Conservation (phyloP, 345 rosid species). For the Rubroshorea leprosula region DNA sequence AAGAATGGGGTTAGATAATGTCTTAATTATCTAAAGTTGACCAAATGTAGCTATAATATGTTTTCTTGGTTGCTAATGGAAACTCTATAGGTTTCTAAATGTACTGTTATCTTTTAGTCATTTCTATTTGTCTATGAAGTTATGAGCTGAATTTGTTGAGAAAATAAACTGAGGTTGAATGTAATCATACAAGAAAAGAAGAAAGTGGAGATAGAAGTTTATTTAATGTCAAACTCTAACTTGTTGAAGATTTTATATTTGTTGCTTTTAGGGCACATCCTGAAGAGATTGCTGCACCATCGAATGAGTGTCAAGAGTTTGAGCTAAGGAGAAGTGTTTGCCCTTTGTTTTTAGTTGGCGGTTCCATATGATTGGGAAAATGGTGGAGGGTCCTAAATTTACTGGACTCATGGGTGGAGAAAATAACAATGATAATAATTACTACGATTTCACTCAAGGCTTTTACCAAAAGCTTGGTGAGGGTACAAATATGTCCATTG, state of each 20-base stretch:
- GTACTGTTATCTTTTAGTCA: no score
- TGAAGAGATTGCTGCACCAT: slow-evolving; percentile 1
- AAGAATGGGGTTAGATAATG: no score
- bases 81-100: no score
- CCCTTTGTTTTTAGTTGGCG: no score
- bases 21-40: no score
- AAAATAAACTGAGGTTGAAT: no score
- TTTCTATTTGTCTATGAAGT: no score
- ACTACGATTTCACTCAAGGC: slow-evolving; percentile 46
- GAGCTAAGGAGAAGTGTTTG: slow-evolving; percentile 11
- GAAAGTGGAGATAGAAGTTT: not conserved
- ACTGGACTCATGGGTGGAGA: slow-evolving; percentile 32
- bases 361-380: not conserved
- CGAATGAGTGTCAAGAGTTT: slow-evolving; percentile 20
- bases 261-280: slow-evolving; percentile 7
- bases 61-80: no score
- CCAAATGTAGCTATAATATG: no score
- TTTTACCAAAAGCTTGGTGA: slow-evolving; percentile 58
- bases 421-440: slow-evolving; percentile 34
- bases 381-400: slow-evolving; percentile 17
- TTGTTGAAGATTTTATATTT: not conserved
- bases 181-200: not conserved
- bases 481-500: slow-evolving; percentile 49
- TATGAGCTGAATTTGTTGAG: no score
- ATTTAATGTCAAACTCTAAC: not conserved